Percentiles rank a stretch among this genome's conserved stretches.
These are phyloP conservation scores for Gossypium bickii DNA, from an alignment of 345 rosid species.

Conservation along the genomic window DNA sequence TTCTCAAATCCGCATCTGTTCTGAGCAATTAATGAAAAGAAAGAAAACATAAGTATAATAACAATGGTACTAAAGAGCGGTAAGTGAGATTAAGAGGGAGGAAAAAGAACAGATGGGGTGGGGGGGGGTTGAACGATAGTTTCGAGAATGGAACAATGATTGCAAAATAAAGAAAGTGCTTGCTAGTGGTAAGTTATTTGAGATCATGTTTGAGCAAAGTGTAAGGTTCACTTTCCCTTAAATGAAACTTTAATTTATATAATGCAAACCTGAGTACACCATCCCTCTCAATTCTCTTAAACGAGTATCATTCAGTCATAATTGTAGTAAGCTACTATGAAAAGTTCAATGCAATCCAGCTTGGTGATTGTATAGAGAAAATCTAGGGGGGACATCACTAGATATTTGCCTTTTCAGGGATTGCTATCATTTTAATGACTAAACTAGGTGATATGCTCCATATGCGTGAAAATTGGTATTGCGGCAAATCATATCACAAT, in stretches of 20 bases:
- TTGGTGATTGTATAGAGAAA: neutral
- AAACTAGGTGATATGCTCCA: neutral
- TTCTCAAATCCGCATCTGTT: slow-evolving; percentile 91
- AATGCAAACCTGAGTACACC: neutral
- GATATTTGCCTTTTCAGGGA: neutral
- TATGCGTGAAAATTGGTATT: neutral
- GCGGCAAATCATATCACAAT: neutral
- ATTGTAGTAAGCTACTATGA: neutral
- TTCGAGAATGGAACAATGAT: neutral
- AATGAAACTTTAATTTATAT: neutral
- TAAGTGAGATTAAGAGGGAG: neutral
- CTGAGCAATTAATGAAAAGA: slow-evolving; percentile 39
- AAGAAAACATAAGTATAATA: slow-evolving; percentile 6
- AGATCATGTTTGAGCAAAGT: slow-evolving; percentile 1
- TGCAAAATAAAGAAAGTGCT: neutral
- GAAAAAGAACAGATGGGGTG: neutral
- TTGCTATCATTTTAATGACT: neutral
- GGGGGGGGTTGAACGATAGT: neutral
- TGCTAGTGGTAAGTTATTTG: neutral
- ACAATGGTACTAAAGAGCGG: neutral
- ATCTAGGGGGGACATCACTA: neutral
- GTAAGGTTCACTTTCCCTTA: too few species aligned
- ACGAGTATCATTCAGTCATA: neutral
- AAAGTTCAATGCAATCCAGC: neutral
- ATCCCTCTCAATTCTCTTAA: neutral